Evolutionary conservation across 345 rosid species (phyloP).

Genomic region (Sisymbrium altissimum): DNA sequence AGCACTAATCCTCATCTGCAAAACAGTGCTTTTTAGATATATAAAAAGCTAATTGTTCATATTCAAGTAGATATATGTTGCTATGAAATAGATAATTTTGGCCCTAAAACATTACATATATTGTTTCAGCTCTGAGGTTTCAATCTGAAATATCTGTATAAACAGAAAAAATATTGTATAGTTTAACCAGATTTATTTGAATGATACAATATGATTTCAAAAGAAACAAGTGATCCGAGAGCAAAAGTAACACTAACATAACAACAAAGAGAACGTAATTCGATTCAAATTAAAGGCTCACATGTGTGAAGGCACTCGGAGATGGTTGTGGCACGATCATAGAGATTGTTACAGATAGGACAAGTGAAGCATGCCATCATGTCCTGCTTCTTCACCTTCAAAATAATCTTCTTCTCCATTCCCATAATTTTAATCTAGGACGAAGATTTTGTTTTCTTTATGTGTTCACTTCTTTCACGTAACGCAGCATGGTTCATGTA

Average conservation of each 20-base stretch:
- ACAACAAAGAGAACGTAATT: neutral
- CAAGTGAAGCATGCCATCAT: neutral
- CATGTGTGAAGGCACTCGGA: constrained; percentile 26
- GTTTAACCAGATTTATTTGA: too few species aligned
- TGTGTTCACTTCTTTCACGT: constrained; percentile 54
- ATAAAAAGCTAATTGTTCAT: neutral
- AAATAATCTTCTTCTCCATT: neutral
- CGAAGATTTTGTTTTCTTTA: neutral
- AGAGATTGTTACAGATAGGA: constrained; percentile 11
- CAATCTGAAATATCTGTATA: neutral
- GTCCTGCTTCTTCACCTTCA: neutral
- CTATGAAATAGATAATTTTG: neutral
- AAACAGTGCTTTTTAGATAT: neutral
- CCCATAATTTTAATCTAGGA: neutral
- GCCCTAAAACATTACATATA: neutral
- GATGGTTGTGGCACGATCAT: constrained; percentile 10
- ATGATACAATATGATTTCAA: too few species aligned
- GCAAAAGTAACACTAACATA: neutral
- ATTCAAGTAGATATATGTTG: neutral
- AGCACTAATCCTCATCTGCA: neutral
- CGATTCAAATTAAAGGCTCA: neutral
- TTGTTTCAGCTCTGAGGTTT: neutral
- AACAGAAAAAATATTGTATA: neutral
- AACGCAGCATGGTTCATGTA: constrained; percentile 29
- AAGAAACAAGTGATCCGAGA: neutral